Base-by-base conservation (phyloP, 495 filamentous ascomycete genomes). In the Aspergillus nanangensis region DNA sequence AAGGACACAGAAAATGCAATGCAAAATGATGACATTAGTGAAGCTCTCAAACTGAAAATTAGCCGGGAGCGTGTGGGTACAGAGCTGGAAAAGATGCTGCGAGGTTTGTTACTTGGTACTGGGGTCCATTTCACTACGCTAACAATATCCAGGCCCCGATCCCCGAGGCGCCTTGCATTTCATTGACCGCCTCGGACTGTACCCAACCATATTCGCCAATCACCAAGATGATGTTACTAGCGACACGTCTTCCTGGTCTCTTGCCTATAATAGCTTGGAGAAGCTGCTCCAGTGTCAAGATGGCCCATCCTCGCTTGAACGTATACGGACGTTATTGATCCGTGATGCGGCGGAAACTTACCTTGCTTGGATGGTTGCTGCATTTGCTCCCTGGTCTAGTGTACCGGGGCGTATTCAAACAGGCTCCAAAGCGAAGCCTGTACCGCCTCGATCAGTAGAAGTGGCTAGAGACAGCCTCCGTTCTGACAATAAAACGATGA, bases 31-130 rank as follows among this genome's bases (percentile, higher is more conserved):
- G 74, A 76, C 11, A 94, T 98, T 44, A 74, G 87, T 48, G 70
- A 80, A 8, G 86, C 86, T 15, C 66, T 99, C n/a, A 80, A 74
- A 48, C 58, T 86, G 4, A 99, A 99, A 63, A 97, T 99, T 44
- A 96, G 86, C 53, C 80, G 90, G 23, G 93, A 99, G 61, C 74
- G 93, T 37, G 77, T 97, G 3, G 85, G 87, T 1, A 71, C 80
- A 3, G 93, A 99, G 61, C 33, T 95, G 5, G 83, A 87, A 49
- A 97, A 97, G 67, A 95, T 95, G 87, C 71, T 98, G 21, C 83
- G 77, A 61, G 88, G 88, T 84, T 31, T 48, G 60, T 44, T 1
- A 24, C n/a, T 13, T 44, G 48, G 8, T n/a, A 38, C 42, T 15
- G 23, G 5, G 5, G 11, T 24, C 40, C 50, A 44, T 25, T n/a